A percentile compares a stretch with the other conserved stretches of the same genome.
These are phyloP conservation scores for Plasmodium blacklocki DNA, from an alignment of 169 alveolate species.

Conservation along the genomic window DNA sequence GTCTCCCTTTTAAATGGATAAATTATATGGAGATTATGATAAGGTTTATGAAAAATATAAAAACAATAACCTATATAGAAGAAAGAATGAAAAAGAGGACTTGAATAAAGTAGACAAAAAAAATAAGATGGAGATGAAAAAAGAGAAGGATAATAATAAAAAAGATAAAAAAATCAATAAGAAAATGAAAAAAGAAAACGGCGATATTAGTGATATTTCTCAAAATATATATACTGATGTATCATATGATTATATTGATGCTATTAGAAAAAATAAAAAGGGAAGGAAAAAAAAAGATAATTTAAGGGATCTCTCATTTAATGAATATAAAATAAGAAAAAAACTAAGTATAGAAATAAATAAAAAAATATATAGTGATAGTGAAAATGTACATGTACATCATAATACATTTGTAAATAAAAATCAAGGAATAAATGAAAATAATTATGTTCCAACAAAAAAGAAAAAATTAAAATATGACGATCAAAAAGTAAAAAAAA, in stretches of 20 bases:
- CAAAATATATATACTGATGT: neutral
- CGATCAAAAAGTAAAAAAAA: conserved; percentile 59
- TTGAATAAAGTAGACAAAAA: conserved; percentile 46
- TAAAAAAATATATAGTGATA: conserved; percentile 63
- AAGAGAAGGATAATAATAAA: conserved; percentile 27
- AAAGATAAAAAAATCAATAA: conserved; percentile 3
- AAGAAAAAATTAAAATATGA: conserved; percentile 64
- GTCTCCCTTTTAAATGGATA: conserved; percentile 55
- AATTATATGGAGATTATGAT: conserved; percentile 73
- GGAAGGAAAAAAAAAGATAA: neutral
- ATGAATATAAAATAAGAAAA: conserved; percentile 70
- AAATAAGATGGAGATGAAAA: conserved; percentile 5
- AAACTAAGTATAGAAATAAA: conserved; percentile 71
- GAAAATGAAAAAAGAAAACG: neutral
- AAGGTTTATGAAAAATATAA: conserved; percentile 63
- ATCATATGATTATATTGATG: neutral
- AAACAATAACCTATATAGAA: conserved; percentile 22
- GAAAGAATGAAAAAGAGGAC: conserved; percentile 62
- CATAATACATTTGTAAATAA: conserved; percentile 25
- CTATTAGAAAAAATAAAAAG: conserved; percentile 1
- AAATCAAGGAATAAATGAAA: conserved; percentile 25
- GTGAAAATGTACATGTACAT: conserved; percentile 39
- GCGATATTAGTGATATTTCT: neutral
- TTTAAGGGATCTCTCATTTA: conserved; percentile 23
- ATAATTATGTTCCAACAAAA: conserved; percentile 26